Base-by-base conservation (phyloP, 1,284 basidiomycete species). In the Heterobasidion irregulare region DNA sequence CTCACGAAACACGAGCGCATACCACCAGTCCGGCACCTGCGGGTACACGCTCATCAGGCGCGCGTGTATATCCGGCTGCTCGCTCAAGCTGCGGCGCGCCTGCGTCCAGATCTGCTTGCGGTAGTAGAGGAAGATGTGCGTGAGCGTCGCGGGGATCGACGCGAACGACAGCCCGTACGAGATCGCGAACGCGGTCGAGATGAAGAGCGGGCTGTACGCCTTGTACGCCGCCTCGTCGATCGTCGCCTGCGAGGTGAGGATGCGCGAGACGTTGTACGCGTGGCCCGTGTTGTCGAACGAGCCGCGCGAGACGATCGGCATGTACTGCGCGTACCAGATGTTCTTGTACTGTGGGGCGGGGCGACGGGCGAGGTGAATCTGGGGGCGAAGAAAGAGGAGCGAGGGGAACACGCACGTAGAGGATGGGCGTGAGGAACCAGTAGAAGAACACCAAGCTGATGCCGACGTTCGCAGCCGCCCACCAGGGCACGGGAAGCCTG, bases 121-220 rank as follows among this genome's bases (percentile, higher is more conserved):
- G 76, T 90, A 89, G 70, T 87, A 88, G n/a, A 95, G 75, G 58
- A 81, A 75, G 0, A 89, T 86, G 68, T 95, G 92, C 15, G 85
- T 84, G 56, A 89, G 63, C 7, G 84, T 77, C 2, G 82, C 74
- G 0, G 85, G 84, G 47, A 86, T 72, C 18, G 79, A 71, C 2
- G 84, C 84, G 61, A 89, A 87, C 15, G 68, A 67, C 19, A 72
- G 53, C 59, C 71, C 71, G 44, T 75, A 62, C 36, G 75, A 73
- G 54, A 80, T 67, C 16, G 70, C 69, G 64, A 82, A 84, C 0
- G 77, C 73, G 1, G 75, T 72, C 6, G 90, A 83, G 16, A 95
- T 74, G 71, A 86, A 94, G 5, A 94, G 68, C 0, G 89, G 92
- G 54, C 88, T 92, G 66, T 96, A 96, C 1, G 70, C 70, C 57